Conservation (phyloP, 2,329 filamentous ascomycete genomes). For the Phyllachora maydis region DNA sequence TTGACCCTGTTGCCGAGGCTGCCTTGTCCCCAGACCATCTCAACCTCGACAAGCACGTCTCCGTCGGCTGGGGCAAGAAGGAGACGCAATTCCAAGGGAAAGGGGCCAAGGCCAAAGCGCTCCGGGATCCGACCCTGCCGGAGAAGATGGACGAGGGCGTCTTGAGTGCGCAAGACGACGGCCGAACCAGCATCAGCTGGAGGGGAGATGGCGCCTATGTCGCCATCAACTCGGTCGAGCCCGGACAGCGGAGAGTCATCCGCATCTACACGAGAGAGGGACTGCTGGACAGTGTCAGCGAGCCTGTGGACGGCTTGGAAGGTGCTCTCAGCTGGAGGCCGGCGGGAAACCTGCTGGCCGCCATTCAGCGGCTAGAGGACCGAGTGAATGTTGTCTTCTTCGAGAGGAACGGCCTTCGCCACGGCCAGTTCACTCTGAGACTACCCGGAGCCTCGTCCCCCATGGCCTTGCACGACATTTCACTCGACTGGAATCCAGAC, state of each 20-base stretch:
- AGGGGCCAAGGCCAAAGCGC: conserved; percentile 61
- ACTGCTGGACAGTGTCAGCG: conserved; percentile 76
- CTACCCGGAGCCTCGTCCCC: conserved; percentile 4
- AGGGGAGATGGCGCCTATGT: conserved; percentile 84
- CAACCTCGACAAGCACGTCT: conserved; percentile 79
- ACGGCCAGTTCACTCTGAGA: conserved; percentile 78
- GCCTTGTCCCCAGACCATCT: conserved; percentile 56
- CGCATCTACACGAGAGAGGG: conserved; percentile 84
- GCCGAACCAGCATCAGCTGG: conserved; percentile 62
- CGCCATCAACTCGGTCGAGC: conserved; percentile 63
- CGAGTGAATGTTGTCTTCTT: conserved; percentile 81
- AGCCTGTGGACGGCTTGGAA: conserved; percentile 86
- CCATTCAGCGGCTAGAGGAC: conserved; percentile 51
- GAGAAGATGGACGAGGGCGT: conserved; percentile 75
- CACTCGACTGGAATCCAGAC: conserved; percentile 74
- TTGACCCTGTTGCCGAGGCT: conserved; percentile 65
- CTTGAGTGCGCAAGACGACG: conserved; percentile 55
- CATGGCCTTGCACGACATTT: conserved; percentile 8
- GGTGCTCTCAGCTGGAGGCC: conserved; percentile 78
- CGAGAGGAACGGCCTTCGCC: conserved; percentile 89
- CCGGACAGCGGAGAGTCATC: conserved; percentile 52
- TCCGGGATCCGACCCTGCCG: conserved; percentile 85
- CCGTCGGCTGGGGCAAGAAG: conserved; percentile 94
- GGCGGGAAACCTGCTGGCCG: conserved; percentile 75
- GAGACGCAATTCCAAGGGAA: conserved; percentile 96